These are phyloP conservation scores for Kodamaea leandrae DNA, from an alignment of 805 yeast genomes.

Conservation along the genomic window DNA sequence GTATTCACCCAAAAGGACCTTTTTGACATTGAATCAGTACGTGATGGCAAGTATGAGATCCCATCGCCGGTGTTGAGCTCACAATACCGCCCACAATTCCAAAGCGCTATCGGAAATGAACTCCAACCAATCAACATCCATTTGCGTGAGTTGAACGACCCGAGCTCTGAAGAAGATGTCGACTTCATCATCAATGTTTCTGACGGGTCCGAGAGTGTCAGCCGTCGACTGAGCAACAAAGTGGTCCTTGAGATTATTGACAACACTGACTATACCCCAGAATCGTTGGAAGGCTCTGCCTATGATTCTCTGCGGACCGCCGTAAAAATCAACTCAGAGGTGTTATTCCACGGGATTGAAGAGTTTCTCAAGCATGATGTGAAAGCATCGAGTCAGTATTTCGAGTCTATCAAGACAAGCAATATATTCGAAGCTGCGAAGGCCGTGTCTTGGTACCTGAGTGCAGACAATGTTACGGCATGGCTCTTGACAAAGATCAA, in stretches of 20 bases:
- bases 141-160: conserved; percentile 5
- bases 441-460: conserved; percentile 26
- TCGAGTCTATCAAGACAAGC: conserved; percentile 30
- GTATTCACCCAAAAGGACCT: conserved; percentile 10
- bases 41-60: conserved; percentile 13
- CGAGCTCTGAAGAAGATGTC: background rate
- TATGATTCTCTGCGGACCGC: conserved; percentile 18
- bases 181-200: conserved; percentile 9
- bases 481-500: conserved; percentile 21
- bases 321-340: conserved; percentile 31
- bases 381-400: conserved; percentile 29
- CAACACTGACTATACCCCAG: conserved; percentile 37
- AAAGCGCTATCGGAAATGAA: conserved; percentile 5
- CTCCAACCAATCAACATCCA: conserved; percentile 4
- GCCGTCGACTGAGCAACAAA: conserved; percentile 12
- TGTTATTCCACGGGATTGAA: conserved; percentile 28
- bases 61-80: conserved; percentile 34
- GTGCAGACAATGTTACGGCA: conserved; percentile 21
- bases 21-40: conserved; percentile 7
- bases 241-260: conserved; percentile 37
- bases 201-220: conserved; percentile 7
- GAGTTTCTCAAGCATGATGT: conserved; percentile 30
- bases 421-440: conserved; percentile 36
- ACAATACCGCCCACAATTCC: conserved; percentile 22
- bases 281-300: conserved; percentile 29